These are phyloP conservation scores for Sclerotinia trifoliorum DNA, from an alignment of 2,329 filamentous ascomycete genomes.

Conservation along the genomic window DNA sequence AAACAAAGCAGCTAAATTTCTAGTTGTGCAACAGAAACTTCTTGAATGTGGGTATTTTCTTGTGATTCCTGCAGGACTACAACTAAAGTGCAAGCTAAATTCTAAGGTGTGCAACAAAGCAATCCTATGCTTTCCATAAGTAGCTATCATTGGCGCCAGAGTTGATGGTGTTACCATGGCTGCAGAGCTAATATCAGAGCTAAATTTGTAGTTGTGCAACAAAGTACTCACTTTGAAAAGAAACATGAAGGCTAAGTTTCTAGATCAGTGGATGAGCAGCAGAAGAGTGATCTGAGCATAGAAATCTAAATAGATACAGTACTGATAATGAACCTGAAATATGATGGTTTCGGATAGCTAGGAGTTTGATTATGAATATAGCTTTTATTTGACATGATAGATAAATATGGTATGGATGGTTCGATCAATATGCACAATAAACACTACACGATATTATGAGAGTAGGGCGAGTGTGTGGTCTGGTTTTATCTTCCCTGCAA, in stretches of 20 bases:
- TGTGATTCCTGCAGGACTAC: background rate
- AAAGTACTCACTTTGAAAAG: background rate
- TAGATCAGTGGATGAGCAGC: slow-evolving; percentile 1
- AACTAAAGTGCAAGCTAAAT: slow-evolving; percentile 11
- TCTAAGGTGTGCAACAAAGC: slow-evolving; percentile 21
- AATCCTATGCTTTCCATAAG: background rate
- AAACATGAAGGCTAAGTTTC: background rate
- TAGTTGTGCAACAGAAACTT: background rate
- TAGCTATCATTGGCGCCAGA: slow-evolving; percentile 9
- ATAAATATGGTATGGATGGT: background rate
- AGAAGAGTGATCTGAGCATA: background rate
- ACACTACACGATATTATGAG: background rate
- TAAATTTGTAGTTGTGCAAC: slow-evolving; percentile 17
- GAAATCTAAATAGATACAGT: background rate
- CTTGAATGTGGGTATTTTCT: background rate
- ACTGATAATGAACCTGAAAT: background rate
- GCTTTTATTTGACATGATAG: slow-evolving; percentile 4
- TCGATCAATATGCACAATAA: slow-evolving; percentile 6
- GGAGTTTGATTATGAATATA: slow-evolving; percentile 4
- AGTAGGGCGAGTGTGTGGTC: slow-evolving; percentile 68
- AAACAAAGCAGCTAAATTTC: background rate
- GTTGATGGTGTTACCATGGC: background rate
- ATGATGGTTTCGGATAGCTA: background rate
- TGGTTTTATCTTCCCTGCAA: slow-evolving; percentile 62
- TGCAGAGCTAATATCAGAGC: background rate